Evolutionary conservation across 2,329 filamentous ascomycete genomes (phyloP), one percentile per base, ranked within the genome.

Genomic region (Talaromyces verruculosus): DNA sequence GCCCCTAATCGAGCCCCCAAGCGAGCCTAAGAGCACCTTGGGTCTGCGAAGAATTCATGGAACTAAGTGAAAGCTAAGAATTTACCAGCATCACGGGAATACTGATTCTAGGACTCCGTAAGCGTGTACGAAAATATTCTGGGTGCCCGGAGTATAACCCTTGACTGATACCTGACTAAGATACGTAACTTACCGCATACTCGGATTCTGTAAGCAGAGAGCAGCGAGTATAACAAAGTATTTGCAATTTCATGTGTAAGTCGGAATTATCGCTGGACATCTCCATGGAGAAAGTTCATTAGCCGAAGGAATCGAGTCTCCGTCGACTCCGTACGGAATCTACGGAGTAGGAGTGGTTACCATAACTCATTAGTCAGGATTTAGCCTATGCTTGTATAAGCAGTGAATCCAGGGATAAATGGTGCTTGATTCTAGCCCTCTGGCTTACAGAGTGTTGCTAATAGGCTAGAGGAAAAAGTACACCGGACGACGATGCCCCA

Each of bases 401-500:
- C 53, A 35, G 7, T 33, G 43, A 43, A 30, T 53, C 28, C 13
- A 53, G 13, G 22, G 47, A 53, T 53, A 28, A 53, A 43, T n/a
- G 6, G 3, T 30, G 25, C 47, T 51, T 17, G 47, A n/a, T 10
- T 33, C 49, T 53, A 49, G 33, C 11, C 45, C 45, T 49, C 43
- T 25, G 22, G 22, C 43, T 49, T 13, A 7, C 6, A 3, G 11
- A 3, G 45, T 2, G 22, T 2, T 8, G 11, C 35, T 37, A 15
- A 37, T 13, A 4, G 13, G 39, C 5, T 6, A 15, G 25, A 30
- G 47, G 13, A 17, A 33, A 53, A 53, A 53, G 15, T n/a, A 45
- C 57, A 60, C 57, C 57, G 57, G 57, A 43, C 57, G 4, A 45
- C 57, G 57, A 33, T 45, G 57, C 28, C 57, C 57, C 57, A 25